Evolutionary conservation across 176 grass and related monocot species (phyloP), one percentile per base, ranked within the genome.

Genomic region (Metroxylon sagu): DNA sequence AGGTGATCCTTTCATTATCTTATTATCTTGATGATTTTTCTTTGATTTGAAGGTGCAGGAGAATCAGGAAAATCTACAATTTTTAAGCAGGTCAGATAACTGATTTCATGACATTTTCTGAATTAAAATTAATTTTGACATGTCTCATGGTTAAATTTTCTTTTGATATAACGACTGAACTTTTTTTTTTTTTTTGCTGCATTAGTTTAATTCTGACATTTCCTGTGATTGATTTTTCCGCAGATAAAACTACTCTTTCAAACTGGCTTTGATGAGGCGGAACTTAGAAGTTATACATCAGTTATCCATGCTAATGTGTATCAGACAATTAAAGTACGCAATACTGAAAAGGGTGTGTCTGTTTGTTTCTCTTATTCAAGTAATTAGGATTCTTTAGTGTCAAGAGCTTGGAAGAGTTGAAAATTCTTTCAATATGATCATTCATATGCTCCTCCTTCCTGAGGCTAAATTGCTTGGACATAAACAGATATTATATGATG

Each of bases 171-270:
- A 43, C 10, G 35, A 43, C 7, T 43, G 8, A 10, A 43, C 21
- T 1, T 43, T 43, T 43, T 43, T 43, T 43, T 43, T 43, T 2
- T 35, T 43, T 43, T 43, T 39, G 31, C 35, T 43, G 35, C 35
- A 43, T 43, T 23, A 23, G 21, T 23, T 43, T 14, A 43, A 43
- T 43, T 43, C 35, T 43, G 35, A 14, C 35, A 4, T 67, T 52
- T 72, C 26, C 64, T 65, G 29, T 73, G 5, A 17, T 63, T 68
- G 6, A 54, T 74, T 29, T 71, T 17, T 56, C 28, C 79, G 50
- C 78, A 96, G 91, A 96, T 96, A 85, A 90, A 87, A 30, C 91
- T 96, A 66, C 91, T 96, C 56, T 96, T 96, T 71, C 91, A 96
- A 78, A 90, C 77, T 71, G 91, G 91, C 39, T 96, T 96, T 57